Percentiles rank a stretch among this genome's conserved stretches.
phyloP scores from a whole-genome alignment of 2,329 filamentous ascomycete genomes.

The Pseudogymnoascus sp. region DNA sequence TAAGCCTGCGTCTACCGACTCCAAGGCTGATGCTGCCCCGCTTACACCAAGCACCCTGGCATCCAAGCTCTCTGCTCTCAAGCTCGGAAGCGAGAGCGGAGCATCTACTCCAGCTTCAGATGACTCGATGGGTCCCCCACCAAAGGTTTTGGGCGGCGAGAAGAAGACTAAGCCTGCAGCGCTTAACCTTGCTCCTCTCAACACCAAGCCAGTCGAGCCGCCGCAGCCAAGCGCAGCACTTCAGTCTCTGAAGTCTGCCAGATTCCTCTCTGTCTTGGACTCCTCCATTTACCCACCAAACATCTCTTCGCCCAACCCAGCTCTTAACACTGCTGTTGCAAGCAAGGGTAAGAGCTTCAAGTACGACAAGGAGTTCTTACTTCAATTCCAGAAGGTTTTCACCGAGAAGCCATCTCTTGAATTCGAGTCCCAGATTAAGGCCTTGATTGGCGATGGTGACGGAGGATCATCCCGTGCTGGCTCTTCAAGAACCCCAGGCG shows the following conservation, averaged over 20 bases:
- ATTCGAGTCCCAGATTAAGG: slow-evolving; percentile 86
- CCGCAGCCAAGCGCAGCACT: slow-evolving; percentile 89
- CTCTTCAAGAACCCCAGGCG: slow-evolving; percentile 50
- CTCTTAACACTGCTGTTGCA: slow-evolving; percentile 70
- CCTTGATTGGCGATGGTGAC: slow-evolving; percentile 69
- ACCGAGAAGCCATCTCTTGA: slow-evolving; percentile 93
- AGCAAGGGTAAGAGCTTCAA: slow-evolving; percentile 81
- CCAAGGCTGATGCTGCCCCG: slow-evolving; percentile 19
- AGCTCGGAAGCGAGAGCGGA: slow-evolving; percentile 37
- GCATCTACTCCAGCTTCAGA: slow-evolving; percentile 35
- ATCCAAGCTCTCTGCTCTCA: slow-evolving; percentile 44
- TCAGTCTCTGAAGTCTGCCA: slow-evolving; percentile 84
- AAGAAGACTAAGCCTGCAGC: slow-evolving; percentile 74
- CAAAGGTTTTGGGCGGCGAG: slow-evolving; percentile 47
- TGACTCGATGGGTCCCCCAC: slow-evolving; percentile 37
- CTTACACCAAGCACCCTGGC: slow-evolving; percentile 27
- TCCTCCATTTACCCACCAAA: slow-evolving; percentile 75
- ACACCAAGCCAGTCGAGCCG: slow-evolving; percentile 78
- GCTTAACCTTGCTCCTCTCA: slow-evolving; percentile 76
- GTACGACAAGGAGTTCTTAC: slow-evolving; percentile 89
- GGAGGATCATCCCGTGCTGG: slow-evolving; percentile 54
- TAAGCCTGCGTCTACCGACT: slow-evolving; percentile 13
- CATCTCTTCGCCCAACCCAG: slow-evolving; percentile 83
- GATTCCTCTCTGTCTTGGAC: slow-evolving; percentile 73
- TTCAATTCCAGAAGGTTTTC: slow-evolving; percentile 94